Base-by-base conservation (phyloP, 805 yeast species). In the Candida yuanshanica region DNA sequence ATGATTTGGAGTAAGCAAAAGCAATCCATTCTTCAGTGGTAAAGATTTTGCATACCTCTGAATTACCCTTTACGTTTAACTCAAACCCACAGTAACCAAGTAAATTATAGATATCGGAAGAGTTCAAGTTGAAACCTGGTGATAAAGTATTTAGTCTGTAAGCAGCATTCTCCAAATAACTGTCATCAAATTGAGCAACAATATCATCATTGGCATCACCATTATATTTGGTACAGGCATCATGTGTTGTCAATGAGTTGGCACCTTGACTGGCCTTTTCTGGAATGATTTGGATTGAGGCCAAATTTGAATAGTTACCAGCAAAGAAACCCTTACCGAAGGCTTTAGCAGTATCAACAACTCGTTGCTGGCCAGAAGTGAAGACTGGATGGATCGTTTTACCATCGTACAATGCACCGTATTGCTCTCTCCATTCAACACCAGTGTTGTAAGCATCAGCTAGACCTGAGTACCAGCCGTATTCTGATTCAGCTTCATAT, bases 31-130 rank as follows among this genome's bases (percentile, higher is more conserved):
- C 91, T 20, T 79, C 79, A 50, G 71, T 71, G 33, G 87, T 81
- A 63, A 86, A 79, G 24, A 82, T 68, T 29, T 70, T 69, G 61
- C 95, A 85, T 47, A 84, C 77, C 25, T 72, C 70, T 13, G 93
- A 82, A 41, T 62, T 58, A 9, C 93, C 95, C 42, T 68, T 69
- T 9, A 77, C 83, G 42, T 83, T 84, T 35, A 83, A 62, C 61
- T 86, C 95, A 56, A 70, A 86, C 4, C 86, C 89, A 63, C 95
- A 85, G 63, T 79, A 71, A 11, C 69, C 65, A 52, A 82, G 79
- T 47, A 85, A 52, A 20, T 59, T 61, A 33, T 58, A 61, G 20
- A 79, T 73, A 52, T 86, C 91, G 27, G 58, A 52, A 2, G 66
- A 54, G 4, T 79, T 70, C 40, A 84, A 48, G 48, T 76, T 64